A percentile compares a stretch with the other conserved stretches of the same genome.
phyloP scores from a whole-genome alignment of 2,329 filamentous ascomycete genomes.

The Neofusicoccum umdonicola region DNA sequence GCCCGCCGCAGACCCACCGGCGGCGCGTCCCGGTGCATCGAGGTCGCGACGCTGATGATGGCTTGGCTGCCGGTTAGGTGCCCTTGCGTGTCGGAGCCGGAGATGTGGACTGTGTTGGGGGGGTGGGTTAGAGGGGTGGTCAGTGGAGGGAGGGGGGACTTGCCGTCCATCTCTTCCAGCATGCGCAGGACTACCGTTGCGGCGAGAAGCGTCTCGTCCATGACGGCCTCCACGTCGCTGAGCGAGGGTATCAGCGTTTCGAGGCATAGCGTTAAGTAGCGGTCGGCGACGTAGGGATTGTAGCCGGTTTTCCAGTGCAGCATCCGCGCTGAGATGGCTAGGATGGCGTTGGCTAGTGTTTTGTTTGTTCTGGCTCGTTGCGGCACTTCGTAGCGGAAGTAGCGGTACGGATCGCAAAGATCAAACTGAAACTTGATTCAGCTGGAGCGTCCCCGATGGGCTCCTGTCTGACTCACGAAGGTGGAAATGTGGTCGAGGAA shows the following conservation, averaged over 20 bases:
- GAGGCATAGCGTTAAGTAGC: slow-evolving; percentile 42
- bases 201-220: slow-evolving; percentile 41
- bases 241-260: slow-evolving; percentile 41
- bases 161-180: slow-evolving; percentile 43
- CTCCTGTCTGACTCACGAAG: slow-evolving; percentile 27
- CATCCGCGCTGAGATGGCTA: slow-evolving; percentile 43
- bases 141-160: not conserved
- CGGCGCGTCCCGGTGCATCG: slow-evolving; percentile 26
- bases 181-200: slow-evolving; percentile 42
- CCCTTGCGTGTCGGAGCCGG: slow-evolving; percentile 36
- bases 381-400: slow-evolving; percentile 35
- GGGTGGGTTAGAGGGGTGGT: not conserved
- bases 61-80: slow-evolving; percentile 32
- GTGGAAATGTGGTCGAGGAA: slow-evolving; percentile 37
- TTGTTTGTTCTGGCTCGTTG: slow-evolving; percentile 37
- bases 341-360: slow-evolving; percentile 43
- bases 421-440: slow-evolving; percentile 29
- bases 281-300: slow-evolving; percentile 42
- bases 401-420: slow-evolving; percentile 33
- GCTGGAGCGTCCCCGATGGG: not conserved
- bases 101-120: slow-evolving; percentile 26
- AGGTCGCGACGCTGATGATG: not conserved
- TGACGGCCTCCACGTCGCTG: slow-evolving; percentile 38
- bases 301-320: slow-evolving; percentile 40
- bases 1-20: slow-evolving; percentile 29